Conservation (phyloP, 2,329 filamentous ascomycete species). For the Cladosporium sp. region DNA sequence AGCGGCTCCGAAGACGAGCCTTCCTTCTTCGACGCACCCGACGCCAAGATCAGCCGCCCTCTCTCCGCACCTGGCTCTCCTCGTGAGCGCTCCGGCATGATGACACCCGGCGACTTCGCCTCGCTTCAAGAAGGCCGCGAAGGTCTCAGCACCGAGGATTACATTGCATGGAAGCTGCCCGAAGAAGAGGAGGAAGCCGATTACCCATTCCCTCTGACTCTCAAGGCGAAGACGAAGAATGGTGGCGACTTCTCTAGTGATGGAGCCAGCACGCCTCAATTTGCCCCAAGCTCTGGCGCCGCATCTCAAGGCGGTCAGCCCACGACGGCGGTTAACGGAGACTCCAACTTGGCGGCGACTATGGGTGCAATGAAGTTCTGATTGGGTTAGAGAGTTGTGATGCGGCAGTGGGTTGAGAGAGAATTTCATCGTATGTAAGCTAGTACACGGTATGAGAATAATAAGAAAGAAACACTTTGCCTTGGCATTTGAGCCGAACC, state of each 20-base stretch:
- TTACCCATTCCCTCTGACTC: constrained; percentile 66
- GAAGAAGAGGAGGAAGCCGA: constrained; percentile 73
- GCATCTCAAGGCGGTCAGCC: constrained; percentile 4
- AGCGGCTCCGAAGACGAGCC: constrained; percentile 66
- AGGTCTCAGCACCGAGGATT: constrained; percentile 91
- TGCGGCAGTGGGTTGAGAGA: neutral
- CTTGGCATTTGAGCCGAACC: too few species aligned
- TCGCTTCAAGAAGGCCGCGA: constrained; percentile 92
- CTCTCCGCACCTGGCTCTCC: constrained; percentile 93
- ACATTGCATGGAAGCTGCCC: constrained; percentile 97
- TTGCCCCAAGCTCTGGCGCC: neutral
- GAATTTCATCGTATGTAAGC: too few species aligned
- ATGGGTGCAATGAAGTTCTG: constrained; percentile 6
- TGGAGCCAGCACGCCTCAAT: constrained; percentile 3
- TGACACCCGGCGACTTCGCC: constrained; percentile 98
- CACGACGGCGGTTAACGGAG: neutral
- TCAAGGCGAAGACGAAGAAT: constrained; percentile 40
- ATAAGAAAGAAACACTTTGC: too few species aligned
- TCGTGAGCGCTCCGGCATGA: constrained; percentile 87
- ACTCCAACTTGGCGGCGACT: neutral
- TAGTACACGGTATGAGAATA: too few species aligned
- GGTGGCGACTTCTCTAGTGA: constrained; percentile 2
- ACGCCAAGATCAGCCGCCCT: constrained; percentile 84
- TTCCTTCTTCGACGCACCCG: constrained; percentile 86
- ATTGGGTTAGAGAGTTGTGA: neutral